These are phyloP conservation scores for Salix arbutifolia DNA, from an alignment of 345 rosid genomes.

Conservation along the genomic window DNA sequence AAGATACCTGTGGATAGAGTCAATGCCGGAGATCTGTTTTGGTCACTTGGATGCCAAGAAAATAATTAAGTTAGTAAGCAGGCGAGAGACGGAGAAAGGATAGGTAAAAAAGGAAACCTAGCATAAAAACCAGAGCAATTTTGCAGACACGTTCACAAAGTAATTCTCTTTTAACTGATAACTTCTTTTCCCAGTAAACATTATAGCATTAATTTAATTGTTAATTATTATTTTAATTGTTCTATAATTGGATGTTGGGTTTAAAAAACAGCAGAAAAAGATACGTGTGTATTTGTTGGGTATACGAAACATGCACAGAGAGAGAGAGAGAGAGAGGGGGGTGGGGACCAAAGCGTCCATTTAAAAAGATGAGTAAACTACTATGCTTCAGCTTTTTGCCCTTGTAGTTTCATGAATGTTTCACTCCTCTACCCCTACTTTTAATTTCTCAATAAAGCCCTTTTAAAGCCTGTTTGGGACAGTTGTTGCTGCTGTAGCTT, in stretches of 20 bases:
- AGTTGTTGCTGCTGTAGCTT: too few species aligned
- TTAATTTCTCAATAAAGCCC: too few species aligned
- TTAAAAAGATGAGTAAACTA: background rate
- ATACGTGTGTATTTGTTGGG: background rate
- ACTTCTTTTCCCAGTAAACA: constrained; percentile 35
- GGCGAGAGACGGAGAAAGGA: constrained; percentile 6
- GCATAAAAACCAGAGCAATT: constrained; percentile 16
- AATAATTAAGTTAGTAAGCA: background rate
- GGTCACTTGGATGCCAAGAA: constrained; percentile 17
- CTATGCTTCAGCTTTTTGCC: too few species aligned
- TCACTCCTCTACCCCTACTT: too few species aligned
- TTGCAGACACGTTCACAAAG: background rate
- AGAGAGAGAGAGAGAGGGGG: too few species aligned
- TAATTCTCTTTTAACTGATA: constrained; percentile 18
- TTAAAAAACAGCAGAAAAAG: background rate
- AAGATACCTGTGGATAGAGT: constrained; percentile 38
- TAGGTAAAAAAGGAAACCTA: constrained; percentile 16
- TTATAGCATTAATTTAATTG: background rate
- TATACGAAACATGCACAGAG: background rate
- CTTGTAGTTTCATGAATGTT: too few species aligned
- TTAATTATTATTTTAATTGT: background rate
- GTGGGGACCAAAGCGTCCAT: constrained; percentile 29
- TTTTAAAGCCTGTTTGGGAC: too few species aligned
- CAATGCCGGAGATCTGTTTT: constrained; percentile 56
- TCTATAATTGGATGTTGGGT: background rate